Evolutionary conservation across 164 flowering plant species (phyloP), one percentile per base, ranked within the genome.

Genomic region (Aristolochia fimbriata): DNA sequence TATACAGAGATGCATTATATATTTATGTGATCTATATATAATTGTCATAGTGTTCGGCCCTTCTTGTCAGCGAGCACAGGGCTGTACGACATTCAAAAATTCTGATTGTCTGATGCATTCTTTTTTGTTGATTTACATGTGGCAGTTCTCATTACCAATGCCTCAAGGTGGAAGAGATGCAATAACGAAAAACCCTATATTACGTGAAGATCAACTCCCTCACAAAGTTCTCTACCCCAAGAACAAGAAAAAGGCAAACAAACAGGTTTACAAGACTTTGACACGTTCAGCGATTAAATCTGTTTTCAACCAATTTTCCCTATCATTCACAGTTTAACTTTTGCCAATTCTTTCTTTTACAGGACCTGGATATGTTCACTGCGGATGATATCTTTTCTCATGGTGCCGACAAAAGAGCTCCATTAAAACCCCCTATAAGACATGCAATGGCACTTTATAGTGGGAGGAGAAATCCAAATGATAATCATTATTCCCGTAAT

Each of bases 111-210:
- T 37, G 43, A 56, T 56, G 45, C 27, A 14, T n/a, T 15, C 8
- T 22, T 56, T 27, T 56, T 33, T 56, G 31, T 33, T 20, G 20
- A 15, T 56, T 17, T 49, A 20, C 52, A 15, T 49, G 7, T 74
- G 37, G 71, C 83, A 93, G 99, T 93, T 82, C 71, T 93, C 97
- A 14, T 71, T 93, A 57, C 97, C 99, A 45, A 54, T 81, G 59
- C 99, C 97, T 24, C 86, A 85, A 85, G 96, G 99, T 53, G 99
- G 96, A 68, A 84, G 99, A 66, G 89, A 85, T 60, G 96, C 92
- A 37, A 67, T 93, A 30, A 63, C 97, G 3, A 90, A 87, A 72
- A 93, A 90, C 58, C 86, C 79, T 16, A 70, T 93, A 48, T 66
- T 93, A 65, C 94, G 96, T 25, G 99, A 93, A 73, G 98, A 93